Conservation (phyloP, 345 rosid species). For the Populus nigra region DNA sequence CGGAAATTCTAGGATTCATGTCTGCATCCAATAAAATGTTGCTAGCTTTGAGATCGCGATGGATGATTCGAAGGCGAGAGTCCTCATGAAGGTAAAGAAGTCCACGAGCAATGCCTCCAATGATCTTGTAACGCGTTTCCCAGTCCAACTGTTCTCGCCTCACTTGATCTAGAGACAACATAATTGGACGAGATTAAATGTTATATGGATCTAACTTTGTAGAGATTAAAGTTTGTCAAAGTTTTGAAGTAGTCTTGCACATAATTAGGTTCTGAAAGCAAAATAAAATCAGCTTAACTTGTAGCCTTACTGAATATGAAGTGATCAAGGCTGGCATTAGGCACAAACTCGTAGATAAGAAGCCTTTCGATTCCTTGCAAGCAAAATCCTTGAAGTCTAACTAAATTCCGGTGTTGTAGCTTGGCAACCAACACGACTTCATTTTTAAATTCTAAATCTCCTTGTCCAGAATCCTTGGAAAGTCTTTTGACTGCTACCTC, state of each 20-base stretch:
- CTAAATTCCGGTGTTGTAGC: slow-evolving; percentile 43
- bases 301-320: slow-evolving; percentile 37
- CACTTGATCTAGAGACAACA: slow-evolving; percentile 11
- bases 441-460: slow-evolving; percentile 38
- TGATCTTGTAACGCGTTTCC: slow-evolving; percentile 36
- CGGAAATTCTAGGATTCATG: slow-evolving; percentile 46
- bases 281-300: neutral
- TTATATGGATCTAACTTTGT: neutral
- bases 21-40: slow-evolving; percentile 43
- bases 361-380: slow-evolving; percentile 36
- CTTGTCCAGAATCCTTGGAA: slow-evolving; percentile 25
- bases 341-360: slow-evolving; percentile 40
- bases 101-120: slow-evolving; percentile 44
- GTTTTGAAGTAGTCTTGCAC: too few species aligned
- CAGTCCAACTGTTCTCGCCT: slow-evolving; percentile 21
- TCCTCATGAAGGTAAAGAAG: slow-evolving; percentile 50
- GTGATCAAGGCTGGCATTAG: slow-evolving; percentile 39
- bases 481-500: slow-evolving; percentile 39
- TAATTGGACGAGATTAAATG: neutral
- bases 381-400: slow-evolving; percentile 40
- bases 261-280: too few species aligned
- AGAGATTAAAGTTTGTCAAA: neutral
- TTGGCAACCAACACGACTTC: slow-evolving; percentile 32
- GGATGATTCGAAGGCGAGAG: slow-evolving; percentile 43
- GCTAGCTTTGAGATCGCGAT: slow-evolving; percentile 47